Base-by-base conservation (phyloP, 1,284 basidiomycete species). In the Marasmius sp. region DNA sequence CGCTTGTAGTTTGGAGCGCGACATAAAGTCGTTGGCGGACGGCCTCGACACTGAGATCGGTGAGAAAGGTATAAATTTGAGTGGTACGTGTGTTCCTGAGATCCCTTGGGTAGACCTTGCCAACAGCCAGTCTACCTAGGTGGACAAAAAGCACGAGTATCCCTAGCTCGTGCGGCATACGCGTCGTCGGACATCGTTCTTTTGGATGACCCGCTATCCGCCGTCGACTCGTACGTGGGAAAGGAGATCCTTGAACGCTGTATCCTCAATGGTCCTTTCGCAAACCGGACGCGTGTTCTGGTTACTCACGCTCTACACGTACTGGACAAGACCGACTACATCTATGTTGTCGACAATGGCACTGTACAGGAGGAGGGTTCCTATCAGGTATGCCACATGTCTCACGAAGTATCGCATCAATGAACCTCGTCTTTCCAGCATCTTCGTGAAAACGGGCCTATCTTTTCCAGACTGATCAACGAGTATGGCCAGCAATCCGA, bases 81-180 rank as follows among this genome's bases (percentile, higher is more conserved):
- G 66, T 57, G 66, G 64, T 50, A 18, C 7, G 56, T 48, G 6
- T 18, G 22, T 43, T 64, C 27, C 2, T 27, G 27, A 5, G 34
- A 61, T 50, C 58, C 54, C 57, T 38, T 34, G 12, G 22, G 48
- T 6, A 8, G 18, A 38, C 11, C 37, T 18, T 18, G 8, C n/a
- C n/a, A 37, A 50, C 33, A 11, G 18, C 18, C 2, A 18, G 33
- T 47, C 0, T 45, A 14, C 49, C 52, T 60, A 71, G 75, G 76
- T 65, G 76, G 77, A 14, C 77, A 79, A 62, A 79, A 77, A 70
- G 88, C 88, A 20, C 81, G 89, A 10, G 81, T 91, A 12, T 86
- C 83, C 8, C 77, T 91, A 3, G 88, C 88, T 3, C 76, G 88
- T 3, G 86, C 86, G 2, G 81, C 87, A 6, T 91, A 89, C 69